phyloP scores from a whole-genome alignment of 805 yeast species.

The Spathaspora girioi region DNA sequence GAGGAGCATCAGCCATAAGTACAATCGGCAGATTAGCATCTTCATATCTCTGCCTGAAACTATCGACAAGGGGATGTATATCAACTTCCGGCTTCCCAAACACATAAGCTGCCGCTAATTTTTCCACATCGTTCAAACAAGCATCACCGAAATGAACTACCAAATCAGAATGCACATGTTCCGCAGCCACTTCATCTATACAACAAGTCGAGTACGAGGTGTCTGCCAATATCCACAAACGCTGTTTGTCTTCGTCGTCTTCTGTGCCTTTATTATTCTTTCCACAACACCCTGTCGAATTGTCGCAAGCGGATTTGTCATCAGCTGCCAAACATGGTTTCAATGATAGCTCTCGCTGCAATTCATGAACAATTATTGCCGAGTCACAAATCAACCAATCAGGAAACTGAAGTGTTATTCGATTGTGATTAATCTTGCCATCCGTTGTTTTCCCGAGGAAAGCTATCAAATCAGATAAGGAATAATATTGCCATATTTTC shows the following conservation, averaged over 20 bases:
- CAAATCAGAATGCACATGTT: slow-evolving; percentile 80
- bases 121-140: slow-evolving; percentile 75
- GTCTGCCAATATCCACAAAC: slow-evolving; percentile 79
- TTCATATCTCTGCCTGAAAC: slow-evolving; percentile 42
- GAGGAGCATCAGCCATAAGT: slow-evolving; percentile 74
- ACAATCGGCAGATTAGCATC: slow-evolving; percentile 40
- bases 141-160: slow-evolving; percentile 95
- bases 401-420: slow-evolving; percentile 86
- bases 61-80: slow-evolving; percentile 26
- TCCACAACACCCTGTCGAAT: slow-evolving; percentile 8
- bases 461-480: slow-evolving; percentile 43
- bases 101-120: slow-evolving; percentile 72
- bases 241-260: slow-evolving; percentile 3
- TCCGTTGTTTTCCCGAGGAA: slow-evolving; percentile 32
- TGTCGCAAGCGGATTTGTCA: neutral
- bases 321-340: neutral
- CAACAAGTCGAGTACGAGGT: slow-evolving; percentile 96
- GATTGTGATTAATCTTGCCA: slow-evolving; percentile 28
- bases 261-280: no score
- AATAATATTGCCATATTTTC: slow-evolving; percentile 50
- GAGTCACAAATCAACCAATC: slow-evolving; percentile 78
- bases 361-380: slow-evolving; percentile 56
- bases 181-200: slow-evolving; percentile 95
- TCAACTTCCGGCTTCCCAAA: slow-evolving; percentile 68
- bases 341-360: slow-evolving; percentile 38